Evolutionary conservation across 495 filamentous ascomycete genomes (phyloP), one percentile per base, ranked within the genome.

Genomic region (Penicillium silybi): DNA sequence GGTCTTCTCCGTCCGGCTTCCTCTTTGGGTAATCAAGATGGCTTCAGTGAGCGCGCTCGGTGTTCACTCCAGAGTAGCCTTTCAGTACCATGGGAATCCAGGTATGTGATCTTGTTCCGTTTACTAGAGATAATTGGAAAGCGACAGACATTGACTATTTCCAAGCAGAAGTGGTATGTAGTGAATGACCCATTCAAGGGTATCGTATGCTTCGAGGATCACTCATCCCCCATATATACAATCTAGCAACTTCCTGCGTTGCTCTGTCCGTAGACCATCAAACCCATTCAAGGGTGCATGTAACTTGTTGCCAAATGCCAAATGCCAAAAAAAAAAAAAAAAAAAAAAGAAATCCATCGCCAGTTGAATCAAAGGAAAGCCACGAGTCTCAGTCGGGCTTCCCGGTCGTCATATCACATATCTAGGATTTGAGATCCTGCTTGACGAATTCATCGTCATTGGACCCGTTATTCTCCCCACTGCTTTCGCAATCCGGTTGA

Each of bases 371-470:
- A 32, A 13, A 13, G 11, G 8, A 11, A 32, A 13, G 29, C 29
- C 29, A 11, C 29, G 8, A 13, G 8, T 13, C 13, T 13, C 29
- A 11, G 11, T 32, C 4, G 29, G 9, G 29, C 11, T 15, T 10
- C 29, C 11, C 13, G 29, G 10, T 32, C 29, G 11, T 32, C 29
- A 32, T 32, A 15, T 32, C 29, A 15, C 29, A 32, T 32, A 32
- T 13, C 29, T 52, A 46, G 41, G 53, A 44, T 37, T 56, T 56
- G 16, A 52, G 23, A 27, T 45, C 42, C 7, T 32, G 41, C 17
- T 56, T 50, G 22, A 53, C 25, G 41, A 34, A 41, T 15, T 50
- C 53, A 37, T 43, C 39, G 23, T 55, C 42, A 42, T 55, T 47
- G 6, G 41, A 47, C 6, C 46, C 41, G 38, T 26, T 46, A n/a